Conservation (phyloP, 1,284 basidiomycete genomes). For the Trichosporon faecale region DNA sequence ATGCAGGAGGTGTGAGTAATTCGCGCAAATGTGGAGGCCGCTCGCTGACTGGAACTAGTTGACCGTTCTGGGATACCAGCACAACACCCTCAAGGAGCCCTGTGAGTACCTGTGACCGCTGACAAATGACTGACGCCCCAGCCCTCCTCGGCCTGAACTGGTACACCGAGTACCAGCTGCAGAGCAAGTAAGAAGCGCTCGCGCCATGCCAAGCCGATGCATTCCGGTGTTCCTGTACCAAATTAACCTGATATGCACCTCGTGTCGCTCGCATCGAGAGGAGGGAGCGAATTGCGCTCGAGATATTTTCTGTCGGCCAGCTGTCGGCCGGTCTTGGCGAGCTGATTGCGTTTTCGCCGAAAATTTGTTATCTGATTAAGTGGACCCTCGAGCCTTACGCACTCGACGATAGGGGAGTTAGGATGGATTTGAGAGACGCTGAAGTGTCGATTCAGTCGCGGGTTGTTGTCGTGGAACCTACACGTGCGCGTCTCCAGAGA, state of each 20-base stretch:
- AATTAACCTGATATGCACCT: background rate
- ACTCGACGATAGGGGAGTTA: background rate
- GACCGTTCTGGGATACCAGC: constrained; percentile 53
- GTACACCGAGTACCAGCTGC: constrained; percentile 49
- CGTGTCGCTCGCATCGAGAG: background rate
- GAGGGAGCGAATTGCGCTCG: background rate
- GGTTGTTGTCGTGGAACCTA: background rate
- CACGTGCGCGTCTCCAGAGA: background rate
- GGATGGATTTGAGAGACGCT: no score
- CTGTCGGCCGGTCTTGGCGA: constrained; percentile 4
- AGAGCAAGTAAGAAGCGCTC: constrained; percentile 13
- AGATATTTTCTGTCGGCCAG: background rate
- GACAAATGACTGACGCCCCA: constrained; percentile 25
- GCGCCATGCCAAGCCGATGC: background rate
- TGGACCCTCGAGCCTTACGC: background rate
- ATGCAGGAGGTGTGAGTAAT: constrained; percentile 47
- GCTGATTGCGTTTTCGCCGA: background rate
- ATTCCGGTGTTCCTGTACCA: background rate
- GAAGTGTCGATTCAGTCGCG: background rate
- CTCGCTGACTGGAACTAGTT: constrained; percentile 29
- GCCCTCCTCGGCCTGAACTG: constrained; percentile 52
- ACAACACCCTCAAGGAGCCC: constrained; percentile 51
- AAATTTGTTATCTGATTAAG: constrained; percentile 9
- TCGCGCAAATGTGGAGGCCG: background rate
- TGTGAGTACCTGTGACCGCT: constrained; percentile 31